Conservation (phyloP, 208 protist species). For the Trichomonas gallinae region DNA sequence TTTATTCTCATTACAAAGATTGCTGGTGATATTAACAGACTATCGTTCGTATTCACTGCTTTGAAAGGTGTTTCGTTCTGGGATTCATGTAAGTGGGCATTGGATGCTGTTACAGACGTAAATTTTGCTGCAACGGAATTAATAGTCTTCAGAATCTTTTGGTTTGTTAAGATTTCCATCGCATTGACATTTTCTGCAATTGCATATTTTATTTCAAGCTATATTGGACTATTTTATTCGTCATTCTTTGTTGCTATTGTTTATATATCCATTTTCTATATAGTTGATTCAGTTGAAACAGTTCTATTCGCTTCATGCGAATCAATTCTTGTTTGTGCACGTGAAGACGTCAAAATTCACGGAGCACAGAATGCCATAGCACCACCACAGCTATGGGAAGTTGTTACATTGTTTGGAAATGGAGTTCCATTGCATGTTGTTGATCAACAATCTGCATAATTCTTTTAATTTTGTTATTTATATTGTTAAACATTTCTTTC, state of each 20-base stretch:
- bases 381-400: background rate
- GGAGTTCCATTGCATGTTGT: background rate
- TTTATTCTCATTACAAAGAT: background rate
- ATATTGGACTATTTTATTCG: background rate
- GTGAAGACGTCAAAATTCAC: background rate
- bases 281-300: background rate
- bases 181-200: background rate
- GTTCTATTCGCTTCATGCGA: background rate
- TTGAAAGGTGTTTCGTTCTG: conserved; percentile 1
- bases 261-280: background rate
- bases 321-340: background rate
- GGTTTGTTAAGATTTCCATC: background rate
- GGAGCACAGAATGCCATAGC: background rate
- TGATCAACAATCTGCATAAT: background rate
- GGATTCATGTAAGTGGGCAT: background rate
- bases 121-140: background rate
- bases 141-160: background rate
- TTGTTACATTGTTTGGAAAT: background rate
- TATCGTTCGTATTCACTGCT: background rate
- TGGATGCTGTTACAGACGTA: background rate
- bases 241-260: background rate
- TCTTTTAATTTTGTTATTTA: background rate
- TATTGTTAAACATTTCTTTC: too few relatives aligned
- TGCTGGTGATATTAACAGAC: background rate
- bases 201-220: background rate